Evolutionary conservation across 225 moss, liverwort and hornwort species (phyloP).

Genomic region (Pseudisothecium myosuroides): DNA sequence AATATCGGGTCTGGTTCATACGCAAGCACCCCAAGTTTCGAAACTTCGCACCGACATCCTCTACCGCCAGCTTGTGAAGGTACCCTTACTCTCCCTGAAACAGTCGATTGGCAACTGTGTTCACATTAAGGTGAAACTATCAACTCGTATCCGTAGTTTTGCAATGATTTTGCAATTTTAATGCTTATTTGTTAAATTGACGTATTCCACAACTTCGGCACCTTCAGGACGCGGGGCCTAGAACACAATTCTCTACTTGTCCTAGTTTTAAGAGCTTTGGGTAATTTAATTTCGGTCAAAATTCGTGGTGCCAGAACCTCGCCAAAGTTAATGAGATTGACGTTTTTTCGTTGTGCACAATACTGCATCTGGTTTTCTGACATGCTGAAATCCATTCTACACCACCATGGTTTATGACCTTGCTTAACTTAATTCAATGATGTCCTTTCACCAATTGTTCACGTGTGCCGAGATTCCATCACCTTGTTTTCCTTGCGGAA

Average conservation of each 20-base stretch:
- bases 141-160: neutral
- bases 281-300: neutral
- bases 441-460: neutral
- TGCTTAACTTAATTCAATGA: neutral
- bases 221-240: neutral
- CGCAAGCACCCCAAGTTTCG: slow-evolving; percentile 10
- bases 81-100: neutral
- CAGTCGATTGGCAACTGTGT: neutral
- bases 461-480: neutral
- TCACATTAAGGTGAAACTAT: neutral
- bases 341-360: neutral
- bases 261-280: neutral
- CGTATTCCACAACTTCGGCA: neutral
- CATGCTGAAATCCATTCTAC: neutral
- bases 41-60: slow-evolving; percentile 8
- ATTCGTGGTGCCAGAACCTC: neutral
- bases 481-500: neutral
- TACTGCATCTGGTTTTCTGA: neutral
- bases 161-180: neutral
- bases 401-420: neutral
- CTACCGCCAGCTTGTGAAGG: slow-evolving; percentile 22
- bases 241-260: neutral
- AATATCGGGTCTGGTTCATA: slow-evolving; percentile 1
- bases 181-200: neutral
- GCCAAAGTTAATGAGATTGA: neutral